phyloP scores from a whole-genome alignment of 306 rosid genomes.

The Trichosanthes cucumerina region DNA sequence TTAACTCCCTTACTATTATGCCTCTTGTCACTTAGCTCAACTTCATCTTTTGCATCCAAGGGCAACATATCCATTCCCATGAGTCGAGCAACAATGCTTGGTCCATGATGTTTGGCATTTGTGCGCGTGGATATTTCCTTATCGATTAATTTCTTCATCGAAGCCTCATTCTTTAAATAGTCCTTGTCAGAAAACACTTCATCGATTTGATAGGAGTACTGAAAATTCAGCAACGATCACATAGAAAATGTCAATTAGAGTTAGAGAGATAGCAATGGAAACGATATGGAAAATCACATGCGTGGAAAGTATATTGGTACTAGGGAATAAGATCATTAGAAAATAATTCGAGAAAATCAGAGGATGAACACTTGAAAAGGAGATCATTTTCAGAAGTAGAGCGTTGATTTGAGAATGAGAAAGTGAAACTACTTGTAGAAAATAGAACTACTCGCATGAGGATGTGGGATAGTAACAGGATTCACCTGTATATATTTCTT shows the following conservation, averaged over 20 bases:
- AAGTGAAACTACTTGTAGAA: background rate
- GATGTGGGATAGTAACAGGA: background rate
- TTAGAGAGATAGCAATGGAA: constrained; percentile 3
- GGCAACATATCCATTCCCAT: constrained; percentile 87
- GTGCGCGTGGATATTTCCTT: constrained; percentile 62
- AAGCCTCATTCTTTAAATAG: constrained; percentile 40
- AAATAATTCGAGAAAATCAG: background rate
- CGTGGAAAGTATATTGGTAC: background rate
- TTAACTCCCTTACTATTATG: constrained; percentile 31
- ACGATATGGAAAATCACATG: background rate
- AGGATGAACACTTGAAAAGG: background rate
- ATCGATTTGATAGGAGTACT: constrained; percentile 40
- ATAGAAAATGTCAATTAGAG: constrained; percentile 14
- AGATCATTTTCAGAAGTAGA: background rate
- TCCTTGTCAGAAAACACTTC: constrained; percentile 43
- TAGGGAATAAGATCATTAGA: background rate
- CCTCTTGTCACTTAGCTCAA: constrained; percentile 38
- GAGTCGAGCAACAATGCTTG: constrained; percentile 92
- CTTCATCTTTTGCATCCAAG: constrained; percentile 33
- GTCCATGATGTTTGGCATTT: constrained; percentile 47
- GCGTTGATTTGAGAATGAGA: background rate
- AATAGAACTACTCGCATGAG: background rate
- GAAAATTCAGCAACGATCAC: constrained; percentile 24
- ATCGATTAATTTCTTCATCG: constrained; percentile 80
- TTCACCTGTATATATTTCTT: background rate